Evolutionary conservation across 345 rosid species (phyloP).

Genomic region (Brassica carinata): DNA sequence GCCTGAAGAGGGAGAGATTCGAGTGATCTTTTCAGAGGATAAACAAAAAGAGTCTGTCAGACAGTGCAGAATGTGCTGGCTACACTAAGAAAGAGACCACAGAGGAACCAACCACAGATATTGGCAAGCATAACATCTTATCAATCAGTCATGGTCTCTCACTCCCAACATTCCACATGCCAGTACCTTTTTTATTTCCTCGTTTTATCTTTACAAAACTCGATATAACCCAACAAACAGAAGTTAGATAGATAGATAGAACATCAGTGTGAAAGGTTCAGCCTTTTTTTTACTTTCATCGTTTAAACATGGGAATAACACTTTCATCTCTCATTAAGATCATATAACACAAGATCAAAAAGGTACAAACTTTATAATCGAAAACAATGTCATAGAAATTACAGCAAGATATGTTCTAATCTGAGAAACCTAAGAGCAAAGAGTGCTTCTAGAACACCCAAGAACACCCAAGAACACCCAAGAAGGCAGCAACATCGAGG

Average conservation of each 20-base stretch:
- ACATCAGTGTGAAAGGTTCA: slow-evolving; percentile 14
- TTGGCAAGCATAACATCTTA: slow-evolving; percentile 32
- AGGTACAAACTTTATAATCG: slow-evolving; percentile 8
- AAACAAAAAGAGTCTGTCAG: slow-evolving; percentile 19
- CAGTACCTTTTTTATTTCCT: not conserved
- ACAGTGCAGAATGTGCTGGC: slow-evolving; percentile 33
- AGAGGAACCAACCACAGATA: slow-evolving; percentile 28
- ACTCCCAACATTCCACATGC: slow-evolving; percentile 40
- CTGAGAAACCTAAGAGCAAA: slow-evolving; percentile 50
- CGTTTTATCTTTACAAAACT: not conserved
- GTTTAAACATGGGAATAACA: not conserved
- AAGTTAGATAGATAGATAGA: slow-evolving; percentile 13
- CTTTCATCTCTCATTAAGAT: not conserved
- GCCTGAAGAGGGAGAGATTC: slow-evolving; percentile 4
- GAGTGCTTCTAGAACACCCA: slow-evolving; percentile 70
- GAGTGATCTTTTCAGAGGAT: slow-evolving; percentile 5
- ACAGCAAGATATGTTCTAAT: slow-evolving; percentile 27
- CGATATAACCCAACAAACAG: not conserved
- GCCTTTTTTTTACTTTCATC: not conserved
- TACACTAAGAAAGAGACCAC: slow-evolving; percentile 21
- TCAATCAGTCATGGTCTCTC: slow-evolving; percentile 36
- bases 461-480: slow-evolving; percentile 49
- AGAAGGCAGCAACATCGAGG: slow-evolving; percentile 55
- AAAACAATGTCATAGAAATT: not conserved
- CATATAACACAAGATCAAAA: slow-evolving; percentile 13